Base-by-base conservation (phyloP, 73 alveolate genomes). In the Paramecium caudatum region DNA sequence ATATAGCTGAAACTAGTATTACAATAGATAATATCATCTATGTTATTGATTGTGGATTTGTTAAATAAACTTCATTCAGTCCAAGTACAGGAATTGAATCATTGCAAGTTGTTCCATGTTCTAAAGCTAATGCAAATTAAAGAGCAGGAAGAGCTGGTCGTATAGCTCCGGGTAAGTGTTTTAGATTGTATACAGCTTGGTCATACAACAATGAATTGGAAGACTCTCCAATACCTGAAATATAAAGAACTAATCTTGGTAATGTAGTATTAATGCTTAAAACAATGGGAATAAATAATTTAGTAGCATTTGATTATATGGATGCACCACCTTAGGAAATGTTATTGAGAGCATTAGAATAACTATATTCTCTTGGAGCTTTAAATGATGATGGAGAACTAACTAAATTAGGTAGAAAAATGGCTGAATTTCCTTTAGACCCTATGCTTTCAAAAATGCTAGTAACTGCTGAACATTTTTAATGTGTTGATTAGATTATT, bases 401-500 rank as follows among this genome's bases (percentile, higher is more conserved):
- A 16, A 99, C 99, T 1, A 98, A 99, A 93, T 91, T 98, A 21
- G 99, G 99, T 13, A 88, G 99, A 50, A 96, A 99, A 82, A 99
- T 99, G 99, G 99, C 99, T 41, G 99, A 98, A 95, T 99, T 98
- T 82, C 99, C 99, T 15, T 88, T 99, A 47, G 99, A 98, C 74
- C 99, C 99, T 21, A 95, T 95, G 96, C 96, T 95, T 27, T 94
- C 99, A 5, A 98, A 97, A 94, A 86, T 95, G 81, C 61, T 97
- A 27, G 82, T 97, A 39, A 87, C 95, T 90, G 93, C 99, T 5
- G 98, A 96, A 47, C 90, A 97, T 90, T 99, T 94, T 95, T 94
- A 94, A 91, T 98, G 99, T 88, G 97, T 98, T 23, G 98, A 99
- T 86, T 97, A 98, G 78, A 96, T 98, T 47, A 91, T 98, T 25